phyloP scores from a whole-genome alignment of 441 rosid genomes.

The Jatropha multifida region DNA sequence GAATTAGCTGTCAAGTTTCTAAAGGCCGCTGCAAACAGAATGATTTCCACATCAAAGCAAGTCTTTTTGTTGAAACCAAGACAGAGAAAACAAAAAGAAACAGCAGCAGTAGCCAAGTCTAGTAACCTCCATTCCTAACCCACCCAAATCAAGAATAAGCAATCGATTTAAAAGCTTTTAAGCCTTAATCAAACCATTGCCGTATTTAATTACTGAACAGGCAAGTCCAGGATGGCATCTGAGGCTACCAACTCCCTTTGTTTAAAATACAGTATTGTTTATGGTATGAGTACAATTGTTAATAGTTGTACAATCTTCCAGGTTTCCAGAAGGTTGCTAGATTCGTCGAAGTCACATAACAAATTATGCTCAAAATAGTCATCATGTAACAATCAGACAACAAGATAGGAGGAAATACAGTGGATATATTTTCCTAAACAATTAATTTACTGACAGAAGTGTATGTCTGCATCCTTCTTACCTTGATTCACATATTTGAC shows the following conservation, averaged over 20 bases:
- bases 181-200: not conserved
- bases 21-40: slow-evolving; percentile 18
- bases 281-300: not conserved
- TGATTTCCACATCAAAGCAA: slow-evolving; percentile 12
- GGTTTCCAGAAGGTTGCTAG: not conserved
- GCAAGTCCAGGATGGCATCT: no score
- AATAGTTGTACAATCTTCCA: slow-evolving; percentile 1
- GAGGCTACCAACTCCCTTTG: no score
- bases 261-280: no score
- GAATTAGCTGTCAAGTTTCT: slow-evolving; percentile 12
- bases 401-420: not conserved
- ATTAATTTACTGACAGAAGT: not conserved
- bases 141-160: not conserved
- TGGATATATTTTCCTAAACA: not conserved
- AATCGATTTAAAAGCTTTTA: not conserved
- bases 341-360: not conserved
- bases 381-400: not conserved
- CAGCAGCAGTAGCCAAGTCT: not conserved
- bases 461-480: slow-evolving; percentile 19
- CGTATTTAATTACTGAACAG: not conserved
- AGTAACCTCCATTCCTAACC: not conserved
- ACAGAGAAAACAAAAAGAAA: not conserved
- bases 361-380: not conserved
- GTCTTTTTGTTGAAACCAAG: not conserved
- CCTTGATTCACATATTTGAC: slow-evolving; percentile 43